These are phyloP conservation scores for Penicillium alfredii DNA, from an alignment of 495 filamentous ascomycete species.

Conservation along the genomic window DNA sequence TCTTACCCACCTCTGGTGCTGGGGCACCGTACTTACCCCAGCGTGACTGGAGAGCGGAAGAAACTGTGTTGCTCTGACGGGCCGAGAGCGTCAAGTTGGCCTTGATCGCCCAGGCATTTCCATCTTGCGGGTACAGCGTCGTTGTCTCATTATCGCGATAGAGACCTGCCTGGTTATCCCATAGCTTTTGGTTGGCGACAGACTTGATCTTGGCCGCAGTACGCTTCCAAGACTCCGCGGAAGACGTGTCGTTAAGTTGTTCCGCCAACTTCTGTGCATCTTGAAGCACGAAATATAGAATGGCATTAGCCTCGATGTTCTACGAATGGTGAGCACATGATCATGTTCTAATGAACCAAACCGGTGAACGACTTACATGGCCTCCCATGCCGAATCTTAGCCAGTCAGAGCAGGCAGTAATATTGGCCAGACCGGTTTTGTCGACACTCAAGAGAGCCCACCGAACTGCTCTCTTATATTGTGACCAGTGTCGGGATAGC, in stretches of 20 bases:
- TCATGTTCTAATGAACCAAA: no score
- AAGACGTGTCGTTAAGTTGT: constrained; percentile 17
- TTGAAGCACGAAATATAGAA: constrained; percentile 31
- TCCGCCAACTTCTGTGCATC: constrained; percentile 21
- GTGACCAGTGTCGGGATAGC: constrained; percentile 38
- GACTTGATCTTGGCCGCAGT: constrained; percentile 18
- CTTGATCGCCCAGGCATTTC: constrained; percentile 41
- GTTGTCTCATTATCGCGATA: constrained; percentile 35
- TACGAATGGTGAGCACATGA: background rate
- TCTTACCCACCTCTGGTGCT: constrained; percentile 47
- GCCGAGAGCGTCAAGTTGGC: constrained; percentile 28
- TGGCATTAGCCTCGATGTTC: constrained; percentile 33
- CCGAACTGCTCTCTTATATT: constrained; percentile 40
- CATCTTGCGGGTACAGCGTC: constrained; percentile 42
- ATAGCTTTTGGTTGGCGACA: constrained; percentile 28
- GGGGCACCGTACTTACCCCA: constrained; percentile 53
- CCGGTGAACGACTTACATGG: constrained; percentile 18
- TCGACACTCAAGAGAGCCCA: constrained; percentile 44
- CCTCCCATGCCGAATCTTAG: constrained; percentile 31
- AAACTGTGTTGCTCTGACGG: constrained; percentile 23
- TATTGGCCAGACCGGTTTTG: constrained; percentile 41
- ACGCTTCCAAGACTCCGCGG: constrained; percentile 12
- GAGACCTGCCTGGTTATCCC: constrained; percentile 22
- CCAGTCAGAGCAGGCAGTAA: constrained; percentile 48
- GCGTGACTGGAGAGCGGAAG: constrained; percentile 35